A percentile compares a stretch with the other conserved stretches of the same genome.
Conservation (phyloP, 805 yeast genomes). For the Starmera caribaea region DNA sequence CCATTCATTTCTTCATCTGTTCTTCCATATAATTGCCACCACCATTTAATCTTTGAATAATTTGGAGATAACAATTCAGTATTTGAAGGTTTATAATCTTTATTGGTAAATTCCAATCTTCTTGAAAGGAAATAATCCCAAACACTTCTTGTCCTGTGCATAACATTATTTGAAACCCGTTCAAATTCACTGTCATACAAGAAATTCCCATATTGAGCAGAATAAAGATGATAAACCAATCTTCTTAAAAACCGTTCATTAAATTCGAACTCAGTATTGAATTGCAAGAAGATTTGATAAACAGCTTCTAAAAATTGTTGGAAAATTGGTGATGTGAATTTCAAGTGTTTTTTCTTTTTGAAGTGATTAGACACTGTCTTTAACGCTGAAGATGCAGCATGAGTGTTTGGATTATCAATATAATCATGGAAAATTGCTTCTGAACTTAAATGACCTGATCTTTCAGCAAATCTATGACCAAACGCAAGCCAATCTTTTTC, state of each 20-base stretch:
- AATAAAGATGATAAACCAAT: conserved; percentile 76
- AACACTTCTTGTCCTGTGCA: conserved; percentile 55
- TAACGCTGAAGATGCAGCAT: conserved; percentile 31
- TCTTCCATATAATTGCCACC: conserved; percentile 81
- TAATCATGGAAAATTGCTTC: conserved; percentile 39
- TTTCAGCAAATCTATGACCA: conserved; percentile 82
- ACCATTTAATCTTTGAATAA: conserved; percentile 62
- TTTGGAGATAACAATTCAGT: conserved; percentile 45
- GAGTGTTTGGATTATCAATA: conserved; percentile 11
- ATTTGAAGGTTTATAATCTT: conserved; percentile 26
- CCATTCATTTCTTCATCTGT: conserved; percentile 57
- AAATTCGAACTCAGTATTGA: conserved; percentile 70
- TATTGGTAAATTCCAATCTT: conserved; percentile 55
- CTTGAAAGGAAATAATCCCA: conserved; percentile 92
- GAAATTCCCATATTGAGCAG: conserved; percentile 94
- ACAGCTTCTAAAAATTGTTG: conserved; percentile 91
- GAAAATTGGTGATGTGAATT: conserved; percentile 80
- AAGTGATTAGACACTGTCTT: conserved; percentile 41
- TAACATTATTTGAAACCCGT: conserved; percentile 31
- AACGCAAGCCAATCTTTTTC: conserved; percentile 96
- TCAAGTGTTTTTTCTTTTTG: conserved; percentile 38
- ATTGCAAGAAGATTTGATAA: conserved; percentile 65
- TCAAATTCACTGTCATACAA: conserved; percentile 68
- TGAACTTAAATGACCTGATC: conserved; percentile 66
- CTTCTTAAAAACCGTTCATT: conserved; percentile 83